phyloP scores from a whole-genome alignment of 2,329 filamentous ascomycete species.

The Monosporascus sp. region DNA sequence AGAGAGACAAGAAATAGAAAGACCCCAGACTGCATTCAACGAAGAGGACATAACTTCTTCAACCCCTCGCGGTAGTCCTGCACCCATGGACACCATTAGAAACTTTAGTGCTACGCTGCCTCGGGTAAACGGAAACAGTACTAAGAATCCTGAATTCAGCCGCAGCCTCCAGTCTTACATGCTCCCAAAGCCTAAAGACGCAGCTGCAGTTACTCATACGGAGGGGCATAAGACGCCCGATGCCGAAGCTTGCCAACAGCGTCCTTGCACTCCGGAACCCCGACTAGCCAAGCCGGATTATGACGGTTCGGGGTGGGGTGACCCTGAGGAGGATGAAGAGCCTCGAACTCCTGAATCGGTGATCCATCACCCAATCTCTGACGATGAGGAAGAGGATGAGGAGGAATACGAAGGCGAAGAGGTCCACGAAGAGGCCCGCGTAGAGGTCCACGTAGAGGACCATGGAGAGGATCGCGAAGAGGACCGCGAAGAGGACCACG shows the following conservation, averaged over 20 bases:
- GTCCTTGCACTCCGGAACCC: constrained; percentile 45
- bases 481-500: constrained; percentile 1
- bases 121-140: constrained; percentile 27
- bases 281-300: constrained; percentile 55
- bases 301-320: constrained; percentile 49
- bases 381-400: constrained; percentile 38
- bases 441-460: no score
- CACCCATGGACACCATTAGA: constrained; percentile 21
- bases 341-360: constrained; percentile 82
- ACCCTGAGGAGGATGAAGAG: constrained; percentile 50
- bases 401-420: constrained; percentile 24
- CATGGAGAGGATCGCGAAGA: no score
- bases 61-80: constrained; percentile 46
- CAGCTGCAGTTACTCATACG: constrained; percentile 25
- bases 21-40: constrained; percentile 15
- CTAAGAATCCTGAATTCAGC: constrained; percentile 33
- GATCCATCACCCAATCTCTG: constrained; percentile 66
- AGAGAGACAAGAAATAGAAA: constrained; percentile 1
- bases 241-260: constrained; percentile 30
- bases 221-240: constrained; percentile 31
- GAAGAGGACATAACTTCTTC: constrained; percentile 40
- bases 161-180: constrained; percentile 42
- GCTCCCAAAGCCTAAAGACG: constrained; percentile 36
- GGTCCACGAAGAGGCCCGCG: no score
- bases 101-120: constrained; percentile 32